Evolutionary conservation across 1,284 basidiomycete species (phyloP), one percentile per base, ranked within the genome.

Genomic region (Ustilago xerochloae): DNA sequence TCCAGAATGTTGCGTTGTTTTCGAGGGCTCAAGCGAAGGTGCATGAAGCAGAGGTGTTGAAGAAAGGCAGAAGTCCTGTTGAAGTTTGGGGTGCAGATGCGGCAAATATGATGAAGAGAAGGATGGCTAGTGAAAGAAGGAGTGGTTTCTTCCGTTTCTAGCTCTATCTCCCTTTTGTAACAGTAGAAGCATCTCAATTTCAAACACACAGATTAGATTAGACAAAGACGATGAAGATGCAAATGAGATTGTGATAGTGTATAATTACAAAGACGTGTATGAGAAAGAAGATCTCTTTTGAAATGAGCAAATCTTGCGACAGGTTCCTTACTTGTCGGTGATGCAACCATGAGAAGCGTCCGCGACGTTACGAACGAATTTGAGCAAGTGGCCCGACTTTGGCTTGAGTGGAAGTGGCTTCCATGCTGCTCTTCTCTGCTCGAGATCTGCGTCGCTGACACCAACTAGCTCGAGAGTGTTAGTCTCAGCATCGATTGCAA

Each of bases 311-410:
- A 4, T 13, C 4, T 20, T n/a, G 16, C 2, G 41, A 9, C 22
- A 20, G 24, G 10, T 2, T 4, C 16, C 9, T 22, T 65, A 93
- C 45, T 89, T 88, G 84, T 95, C 93, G 38, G 93, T 95, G 75
- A 95, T 90, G 81, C 93, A 94, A 6, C 93, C 94, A 33, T 89
- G 89, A 20, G 65, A 69, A 18, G 93, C 95, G 84, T 98, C 94
- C 13, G 70, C 52, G 8, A 86, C 85, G 48, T 82, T 80, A 47
- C 77, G 75, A 12, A 75, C 67, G 48, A 81, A 83, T 55, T 83
- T 83, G 69, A 77, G 68, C 68, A 84, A 58, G 38, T 75, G 68
- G 55, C 94, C 94, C 81, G 91, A 89, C 26, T 86, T 88, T 53
- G 91, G 92, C 86, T 95, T 97, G 77, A 95, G 89, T 20, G 93